phyloP scores from a whole-genome alignment of 2,329 filamentous ascomycete species.

The Venturia carpophila region DNA sequence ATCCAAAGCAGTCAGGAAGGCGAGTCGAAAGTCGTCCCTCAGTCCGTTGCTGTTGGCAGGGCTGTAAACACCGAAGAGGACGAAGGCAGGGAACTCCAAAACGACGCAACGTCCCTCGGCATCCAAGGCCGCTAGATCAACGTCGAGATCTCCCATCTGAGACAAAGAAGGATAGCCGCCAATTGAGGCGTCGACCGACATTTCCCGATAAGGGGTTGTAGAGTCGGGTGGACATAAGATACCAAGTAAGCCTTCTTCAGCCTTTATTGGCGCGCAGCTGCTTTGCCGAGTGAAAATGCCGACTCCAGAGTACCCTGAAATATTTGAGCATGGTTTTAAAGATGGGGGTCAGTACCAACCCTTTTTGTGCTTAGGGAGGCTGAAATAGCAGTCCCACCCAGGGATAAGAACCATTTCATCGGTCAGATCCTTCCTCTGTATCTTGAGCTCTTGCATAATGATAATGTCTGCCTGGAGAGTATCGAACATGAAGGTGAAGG shows the following conservation, averaged over 20 bases:
- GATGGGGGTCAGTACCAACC: constrained; percentile 41
- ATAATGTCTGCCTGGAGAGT: constrained; percentile 87
- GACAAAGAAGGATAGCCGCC: constrained; percentile 73
- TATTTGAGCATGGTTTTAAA: constrained; percentile 18
- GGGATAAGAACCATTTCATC: constrained; percentile 95
- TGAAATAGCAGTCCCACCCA: constrained; percentile 96
- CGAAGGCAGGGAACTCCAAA: constrained; percentile 89
- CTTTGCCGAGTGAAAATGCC: constrained; percentile 89
- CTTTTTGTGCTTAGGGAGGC: constrained; percentile 87
- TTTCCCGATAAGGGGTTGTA: constrained; percentile 61
- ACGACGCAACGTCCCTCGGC: constrained; percentile 87
- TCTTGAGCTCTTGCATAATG: constrained; percentile 92
- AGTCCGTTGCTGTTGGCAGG: constrained; percentile 82
- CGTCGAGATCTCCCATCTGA: constrained; percentile 54
- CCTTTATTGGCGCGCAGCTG: constrained; percentile 75
- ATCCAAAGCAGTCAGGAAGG: constrained; percentile 74
- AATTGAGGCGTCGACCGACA: constrained; percentile 67
- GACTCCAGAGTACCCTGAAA: constrained; percentile 82
- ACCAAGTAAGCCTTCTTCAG: constrained; percentile 90
- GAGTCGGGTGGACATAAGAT: constrained; percentile 67
- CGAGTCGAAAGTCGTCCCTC: constrained; percentile 72
- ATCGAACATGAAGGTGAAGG: constrained; percentile 74
- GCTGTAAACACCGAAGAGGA: constrained; percentile 85
- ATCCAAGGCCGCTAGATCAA: constrained; percentile 70
- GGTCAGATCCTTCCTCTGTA: constrained; percentile 80